These are phyloP conservation scores for Phoenix roebelenii DNA, from an alignment of 176 grass and related monocot species.

Conservation along the genomic window DNA sequence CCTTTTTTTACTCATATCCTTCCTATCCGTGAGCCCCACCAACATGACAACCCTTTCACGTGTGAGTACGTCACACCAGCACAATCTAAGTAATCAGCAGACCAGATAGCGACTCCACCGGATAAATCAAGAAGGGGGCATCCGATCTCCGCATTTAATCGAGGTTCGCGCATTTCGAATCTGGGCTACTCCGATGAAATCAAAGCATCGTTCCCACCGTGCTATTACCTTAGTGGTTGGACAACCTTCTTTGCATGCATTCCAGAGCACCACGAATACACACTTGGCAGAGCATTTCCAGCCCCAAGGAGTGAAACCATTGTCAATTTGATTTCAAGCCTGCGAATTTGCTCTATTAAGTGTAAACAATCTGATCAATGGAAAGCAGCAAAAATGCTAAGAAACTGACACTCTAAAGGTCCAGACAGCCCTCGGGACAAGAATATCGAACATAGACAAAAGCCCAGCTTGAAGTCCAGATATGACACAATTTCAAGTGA, in stretches of 20 bases:
- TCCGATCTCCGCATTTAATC: no score
- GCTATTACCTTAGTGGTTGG: no score
- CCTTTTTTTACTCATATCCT: no score
- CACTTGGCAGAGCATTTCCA: conserved; percentile 39
- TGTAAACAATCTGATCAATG: conserved; percentile 12
- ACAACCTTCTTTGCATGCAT: conserved; percentile 15
- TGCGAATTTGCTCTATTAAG: conserved; percentile 30
- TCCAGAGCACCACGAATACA: conserved; percentile 22
- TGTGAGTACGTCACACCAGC: no score
- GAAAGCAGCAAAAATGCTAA: conserved; percentile 41
- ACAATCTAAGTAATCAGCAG: no score
- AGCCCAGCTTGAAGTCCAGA: conserved; percentile 30
- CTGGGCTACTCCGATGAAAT: no score
- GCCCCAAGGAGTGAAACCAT: conserved; percentile 36
- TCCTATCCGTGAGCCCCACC: no score
- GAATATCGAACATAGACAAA: conserved; percentile 5
- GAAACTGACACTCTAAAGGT: conserved; percentile 31
- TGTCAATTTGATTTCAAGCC: conserved; percentile 31
- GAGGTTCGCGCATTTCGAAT: no score
- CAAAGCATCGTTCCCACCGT: no score
- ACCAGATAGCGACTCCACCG: no score
- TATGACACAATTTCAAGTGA: conserved; percentile 60
- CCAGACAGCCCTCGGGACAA: conserved; percentile 41
- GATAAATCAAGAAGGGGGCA: no score
- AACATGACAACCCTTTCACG: no score